phyloP scores from a whole-genome alignment of 2,329 filamentous ascomycete genomes.

The Ascocoryne sarcoides region DNA sequence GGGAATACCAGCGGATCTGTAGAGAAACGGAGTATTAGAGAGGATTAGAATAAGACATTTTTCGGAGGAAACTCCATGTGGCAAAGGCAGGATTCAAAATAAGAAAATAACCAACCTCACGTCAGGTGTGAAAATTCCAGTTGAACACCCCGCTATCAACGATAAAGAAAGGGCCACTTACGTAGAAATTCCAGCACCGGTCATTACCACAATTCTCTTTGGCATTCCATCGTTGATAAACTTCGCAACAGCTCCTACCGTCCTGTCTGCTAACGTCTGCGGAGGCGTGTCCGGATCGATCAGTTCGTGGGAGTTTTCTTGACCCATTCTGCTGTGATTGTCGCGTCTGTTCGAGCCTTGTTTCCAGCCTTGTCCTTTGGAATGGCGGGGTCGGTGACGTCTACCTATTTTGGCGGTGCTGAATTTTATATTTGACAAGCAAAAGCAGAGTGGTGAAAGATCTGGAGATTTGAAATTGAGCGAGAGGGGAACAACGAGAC shows the following conservation, averaged over 20 bases:
- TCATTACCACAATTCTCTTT: constrained; percentile 75
- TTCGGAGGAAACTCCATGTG: too few relatives aligned
- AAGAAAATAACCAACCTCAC: too few relatives aligned
- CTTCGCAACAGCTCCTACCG: constrained; percentile 66
- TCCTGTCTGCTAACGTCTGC: constrained; percentile 57
- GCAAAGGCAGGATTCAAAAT: too few relatives aligned
- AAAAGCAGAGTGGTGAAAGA: too few relatives aligned
- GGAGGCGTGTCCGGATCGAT: constrained; percentile 55
- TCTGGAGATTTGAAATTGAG: too few relatives aligned
- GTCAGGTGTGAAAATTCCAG: too few relatives aligned
- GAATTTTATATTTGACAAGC: too few relatives aligned
- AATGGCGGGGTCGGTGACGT: constrained; percentile 7
- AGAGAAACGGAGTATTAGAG: too few relatives aligned
- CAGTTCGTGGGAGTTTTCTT: constrained; percentile 64
- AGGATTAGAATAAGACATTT: too few relatives aligned
- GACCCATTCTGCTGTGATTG: constrained; percentile 61
- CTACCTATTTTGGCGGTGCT: constrained; percentile 12
- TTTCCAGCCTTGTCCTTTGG: constrained; percentile 1
- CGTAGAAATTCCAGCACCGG: constrained; percentile 82
- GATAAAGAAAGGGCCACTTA: too few relatives aligned
- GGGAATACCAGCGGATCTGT: constrained; percentile 61
- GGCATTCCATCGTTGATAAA: constrained; percentile 64
- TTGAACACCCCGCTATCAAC: too few relatives aligned
- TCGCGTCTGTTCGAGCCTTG: constrained; percentile 5
- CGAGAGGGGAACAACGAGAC: too few relatives aligned